A percentile compares a stretch with the other conserved stretches of the same genome.
phyloP scores from a whole-genome alignment of 2,329 filamentous ascomycete species.

The Ascosphaera aggregata region DNA sequence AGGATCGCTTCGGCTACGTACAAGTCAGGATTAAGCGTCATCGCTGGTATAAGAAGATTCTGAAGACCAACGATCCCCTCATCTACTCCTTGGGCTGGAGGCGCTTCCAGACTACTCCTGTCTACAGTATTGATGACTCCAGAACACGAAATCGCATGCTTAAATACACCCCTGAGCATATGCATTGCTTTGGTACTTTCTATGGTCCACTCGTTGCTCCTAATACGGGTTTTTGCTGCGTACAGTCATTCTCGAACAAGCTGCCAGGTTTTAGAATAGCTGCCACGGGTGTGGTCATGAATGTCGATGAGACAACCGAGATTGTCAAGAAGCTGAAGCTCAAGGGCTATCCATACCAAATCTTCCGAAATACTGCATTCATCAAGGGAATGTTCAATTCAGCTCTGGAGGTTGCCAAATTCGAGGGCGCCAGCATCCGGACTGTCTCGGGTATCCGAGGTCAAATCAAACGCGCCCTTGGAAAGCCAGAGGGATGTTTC shows the following conservation, averaged over 20 bases:
- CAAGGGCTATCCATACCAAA: slow-evolving; percentile 82
- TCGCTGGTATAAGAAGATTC: slow-evolving; percentile 96
- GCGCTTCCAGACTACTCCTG: slow-evolving; percentile 73
- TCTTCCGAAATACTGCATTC: slow-evolving; percentile 98
- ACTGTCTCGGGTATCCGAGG: slow-evolving; percentile 90
- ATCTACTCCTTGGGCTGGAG: slow-evolving; percentile 96
- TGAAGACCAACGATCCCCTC: slow-evolving; percentile 93
- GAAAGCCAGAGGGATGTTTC: slow-evolving; percentile 87
- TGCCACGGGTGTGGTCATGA: slow-evolving; percentile 79
- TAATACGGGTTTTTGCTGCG: slow-evolving; percentile 86
- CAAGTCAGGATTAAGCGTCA: slow-evolving; percentile 95
- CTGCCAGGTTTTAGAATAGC: slow-evolving; percentile 84
- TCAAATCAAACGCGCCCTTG: slow-evolving; percentile 88
- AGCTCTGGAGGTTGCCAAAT: slow-evolving; percentile 87
- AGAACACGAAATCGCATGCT: slow-evolving; percentile 90
- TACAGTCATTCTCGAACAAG: slow-evolving; percentile 66
- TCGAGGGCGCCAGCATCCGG: slow-evolving; percentile 85
- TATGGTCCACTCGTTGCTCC: slow-evolving; percentile 89
- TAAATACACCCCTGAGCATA: slow-evolving; percentile 97
- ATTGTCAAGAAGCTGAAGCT: slow-evolving; percentile 99
- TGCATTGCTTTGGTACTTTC: slow-evolving; percentile 95
- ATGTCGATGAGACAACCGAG: slow-evolving; percentile 84
- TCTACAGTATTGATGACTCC: slow-evolving; percentile 90
- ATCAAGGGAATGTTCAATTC: slow-evolving; percentile 97
- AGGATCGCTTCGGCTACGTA: slow-evolving; percentile 87